Conservation (phyloP, 2,329 filamentous ascomycete genomes). For the Coniochaeta prunicola region DNA sequence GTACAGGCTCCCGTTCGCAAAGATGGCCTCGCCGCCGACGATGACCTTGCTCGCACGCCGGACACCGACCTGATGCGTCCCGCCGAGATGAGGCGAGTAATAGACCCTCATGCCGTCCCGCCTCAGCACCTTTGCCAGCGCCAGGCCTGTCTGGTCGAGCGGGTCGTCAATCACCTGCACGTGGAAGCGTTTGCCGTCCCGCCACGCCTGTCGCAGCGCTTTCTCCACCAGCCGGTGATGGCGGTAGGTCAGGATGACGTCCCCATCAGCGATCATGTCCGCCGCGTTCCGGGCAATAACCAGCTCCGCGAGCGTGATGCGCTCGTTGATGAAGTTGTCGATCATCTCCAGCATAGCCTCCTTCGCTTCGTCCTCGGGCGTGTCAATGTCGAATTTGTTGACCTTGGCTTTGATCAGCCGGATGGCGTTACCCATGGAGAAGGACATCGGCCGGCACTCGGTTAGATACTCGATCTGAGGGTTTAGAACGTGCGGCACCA, state of each 20-base stretch:
- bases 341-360: constrained; percentile 70
- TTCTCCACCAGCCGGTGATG: constrained; percentile 82
- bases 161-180: constrained; percentile 77
- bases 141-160: constrained; percentile 42
- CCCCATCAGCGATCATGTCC: constrained; percentile 68
- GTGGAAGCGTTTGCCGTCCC: constrained; percentile 65
- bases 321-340: constrained; percentile 84
- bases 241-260: constrained; percentile 80
- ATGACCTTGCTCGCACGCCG: constrained; percentile 62
- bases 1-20: constrained; percentile 88
- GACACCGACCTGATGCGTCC: constrained; percentile 61
- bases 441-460: constrained; percentile 89
- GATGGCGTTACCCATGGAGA: constrained; percentile 95
- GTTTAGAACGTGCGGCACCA: constrained; percentile 84
- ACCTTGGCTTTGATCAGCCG: constrained; percentile 91
- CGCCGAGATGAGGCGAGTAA: constrained; percentile 72
- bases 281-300: constrained; percentile 74
- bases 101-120: constrained; percentile 66
- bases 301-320: constrained; percentile 78
- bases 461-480: constrained; percentile 94
- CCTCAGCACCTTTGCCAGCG: constrained; percentile 61
- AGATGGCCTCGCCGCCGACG: constrained; percentile 87
- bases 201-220: constrained; percentile 66
- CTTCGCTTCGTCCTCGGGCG: constrained; percentile 77
- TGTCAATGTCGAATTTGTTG: constrained; percentile 80